Evolutionary conservation across 768 basidiomycete genomes (phyloP).

Genomic region (Phaeotremella skinneri): DNA sequence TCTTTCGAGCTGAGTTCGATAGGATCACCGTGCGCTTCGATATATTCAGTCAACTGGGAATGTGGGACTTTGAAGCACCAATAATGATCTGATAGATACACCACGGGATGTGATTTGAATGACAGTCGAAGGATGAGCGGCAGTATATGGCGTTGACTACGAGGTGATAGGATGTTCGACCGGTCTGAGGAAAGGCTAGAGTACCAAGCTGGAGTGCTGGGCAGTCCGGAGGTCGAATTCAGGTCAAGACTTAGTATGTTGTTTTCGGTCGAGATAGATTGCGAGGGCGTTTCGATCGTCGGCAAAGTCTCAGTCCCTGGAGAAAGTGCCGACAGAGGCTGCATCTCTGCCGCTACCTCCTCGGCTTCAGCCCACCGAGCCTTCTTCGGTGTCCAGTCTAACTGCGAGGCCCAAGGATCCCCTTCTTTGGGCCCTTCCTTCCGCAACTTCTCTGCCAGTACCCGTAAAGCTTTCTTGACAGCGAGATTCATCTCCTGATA

Average conservation of each 20-base stretch:
- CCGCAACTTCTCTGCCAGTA: slow-evolving; percentile 64
- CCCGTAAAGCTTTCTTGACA: slow-evolving; percentile 63
- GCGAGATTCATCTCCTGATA: slow-evolving; percentile 69
- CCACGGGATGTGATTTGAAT: slow-evolving; percentile 64
- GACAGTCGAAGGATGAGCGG: slow-evolving; percentile 67
- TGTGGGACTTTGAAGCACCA: slow-evolving; percentile 58
- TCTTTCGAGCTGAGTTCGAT: slow-evolving; percentile 32
- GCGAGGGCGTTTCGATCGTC: not conserved
- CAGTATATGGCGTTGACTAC: slow-evolving; percentile 58
- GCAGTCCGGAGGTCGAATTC: not conserved
- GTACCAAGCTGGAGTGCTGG: slow-evolving; percentile 20
- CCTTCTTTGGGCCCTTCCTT: slow-evolving; percentile 59
- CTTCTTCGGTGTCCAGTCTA: slow-evolving; percentile 90
- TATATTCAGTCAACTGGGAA: slow-evolving; percentile 10
- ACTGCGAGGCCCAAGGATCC: slow-evolving; percentile 82
- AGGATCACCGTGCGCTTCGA: slow-evolving; percentile 31
- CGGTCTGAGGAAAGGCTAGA: slow-evolving; percentile 10
- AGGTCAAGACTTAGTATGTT: not conserved
- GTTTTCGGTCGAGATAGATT: not conserved
- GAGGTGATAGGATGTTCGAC: slow-evolving; percentile 16
- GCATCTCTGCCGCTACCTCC: slow-evolving; percentile 11
- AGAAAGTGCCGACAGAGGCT: not conserved
- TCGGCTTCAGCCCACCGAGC: slow-evolving; percentile 41
- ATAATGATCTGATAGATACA: slow-evolving; percentile 58
- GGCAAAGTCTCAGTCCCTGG: not conserved